A percentile compares a stretch with the other conserved stretches of the same genome.
Conservation (phyloP, 495 filamentous ascomycete genomes). For the Lophiotrema nucula region DNA sequence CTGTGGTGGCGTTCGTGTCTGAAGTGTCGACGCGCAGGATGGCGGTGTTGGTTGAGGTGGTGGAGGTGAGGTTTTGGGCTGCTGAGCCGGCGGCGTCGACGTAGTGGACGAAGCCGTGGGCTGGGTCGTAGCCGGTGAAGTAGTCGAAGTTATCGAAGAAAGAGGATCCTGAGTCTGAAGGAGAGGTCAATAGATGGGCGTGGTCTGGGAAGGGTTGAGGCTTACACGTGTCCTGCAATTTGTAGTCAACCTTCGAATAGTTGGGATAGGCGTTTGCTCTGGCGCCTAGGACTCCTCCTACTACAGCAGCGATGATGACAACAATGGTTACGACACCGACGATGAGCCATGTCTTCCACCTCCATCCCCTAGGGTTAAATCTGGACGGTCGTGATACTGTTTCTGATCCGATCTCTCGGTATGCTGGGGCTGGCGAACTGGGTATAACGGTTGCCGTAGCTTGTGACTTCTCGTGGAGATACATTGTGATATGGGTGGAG, state of each 20-base stretch:
- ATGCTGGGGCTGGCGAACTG: neutral
- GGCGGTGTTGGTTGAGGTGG: conserved; percentile 43
- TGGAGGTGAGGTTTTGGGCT: conserved; percentile 51
- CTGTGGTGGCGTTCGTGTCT: conserved; percentile 38
- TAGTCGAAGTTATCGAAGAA: conserved; percentile 57
- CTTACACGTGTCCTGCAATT: conserved; percentile 51
- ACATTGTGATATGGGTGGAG: too few relatives aligned
- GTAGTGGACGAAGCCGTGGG: conserved; percentile 43
- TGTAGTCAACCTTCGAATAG: conserved; percentile 52
- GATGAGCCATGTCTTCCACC: conserved; percentile 48
- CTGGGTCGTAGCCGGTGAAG: conserved; percentile 44
- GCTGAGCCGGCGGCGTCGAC: conserved; percentile 33
- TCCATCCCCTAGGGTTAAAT: conserved; percentile 52
- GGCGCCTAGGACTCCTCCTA: conserved; percentile 40
- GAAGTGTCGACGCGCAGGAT: conserved; percentile 54
- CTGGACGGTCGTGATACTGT: conserved; percentile 38
- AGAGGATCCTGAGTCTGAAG: conserved; percentile 44
- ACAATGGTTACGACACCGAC: conserved; percentile 39
- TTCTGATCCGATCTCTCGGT: neutral
- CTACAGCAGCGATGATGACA: conserved; percentile 54
- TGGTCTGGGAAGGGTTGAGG: neutral
- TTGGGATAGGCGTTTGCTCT: conserved; percentile 53
- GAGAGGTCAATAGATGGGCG: too few relatives aligned
- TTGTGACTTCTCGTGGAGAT: neutral
- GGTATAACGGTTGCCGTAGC: neutral